These are phyloP conservation scores for Penicillium hordei DNA, from an alignment of 2,329 filamentous ascomycete species.

Conservation along the genomic window DNA sequence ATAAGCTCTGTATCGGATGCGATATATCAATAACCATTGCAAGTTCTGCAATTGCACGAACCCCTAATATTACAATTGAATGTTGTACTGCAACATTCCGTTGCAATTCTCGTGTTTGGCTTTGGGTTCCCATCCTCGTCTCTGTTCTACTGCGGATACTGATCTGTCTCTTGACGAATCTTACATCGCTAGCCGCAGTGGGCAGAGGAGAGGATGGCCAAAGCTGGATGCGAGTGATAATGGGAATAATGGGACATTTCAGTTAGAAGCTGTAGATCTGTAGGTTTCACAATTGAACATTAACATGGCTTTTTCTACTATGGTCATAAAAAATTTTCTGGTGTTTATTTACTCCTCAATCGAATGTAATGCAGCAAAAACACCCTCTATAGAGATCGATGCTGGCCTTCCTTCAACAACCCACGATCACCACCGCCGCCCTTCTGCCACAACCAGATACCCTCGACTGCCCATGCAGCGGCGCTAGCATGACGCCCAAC, in stretches of 20 bases:
- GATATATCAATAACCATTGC: slow-evolving; percentile 45
- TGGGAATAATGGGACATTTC: slow-evolving; percentile 23
- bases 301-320: not conserved
- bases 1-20: slow-evolving; percentile 55
- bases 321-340: not conserved
- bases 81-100: not conserved
- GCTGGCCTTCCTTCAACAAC: slow-evolving; percentile 36
- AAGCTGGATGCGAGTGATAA: slow-evolving; percentile 8
- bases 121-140: slow-evolving; percentile 12
- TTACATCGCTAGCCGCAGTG: slow-evolving; percentile 17
- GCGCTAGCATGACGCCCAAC: slow-evolving; percentile 69
- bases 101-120: slow-evolving; percentile 15
- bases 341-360: not conserved
- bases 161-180: slow-evolving; percentile 24
- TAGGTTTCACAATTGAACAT: not conserved
- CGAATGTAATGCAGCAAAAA: not conserved
- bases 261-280: not conserved
- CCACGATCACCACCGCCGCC: slow-evolving; percentile 56
- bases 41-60: slow-evolving; percentile 11
- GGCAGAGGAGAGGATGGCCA: slow-evolving; percentile 7
- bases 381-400: slow-evolving; percentile 27
- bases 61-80: slow-evolving; percentile 15
- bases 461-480: slow-evolving; percentile 81
- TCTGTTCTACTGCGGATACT: slow-evolving; percentile 14
- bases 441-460: slow-evolving; percentile 82